phyloP scores from a whole-genome alignment of 371 early-diverging fungal genomes.

The Saksenaea oblongispora region DNA sequence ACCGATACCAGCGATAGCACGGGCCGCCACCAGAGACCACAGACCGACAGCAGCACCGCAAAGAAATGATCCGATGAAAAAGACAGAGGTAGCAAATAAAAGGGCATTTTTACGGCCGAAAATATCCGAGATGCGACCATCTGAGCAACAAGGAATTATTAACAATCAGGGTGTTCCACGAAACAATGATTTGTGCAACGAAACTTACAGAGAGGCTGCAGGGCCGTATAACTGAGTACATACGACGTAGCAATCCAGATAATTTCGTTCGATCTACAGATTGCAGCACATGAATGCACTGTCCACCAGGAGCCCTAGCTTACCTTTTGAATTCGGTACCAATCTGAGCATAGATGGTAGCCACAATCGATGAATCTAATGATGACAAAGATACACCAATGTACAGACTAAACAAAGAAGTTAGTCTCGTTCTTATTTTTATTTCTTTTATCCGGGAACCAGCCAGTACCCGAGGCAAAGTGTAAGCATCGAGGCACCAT shows the following conservation, averaged over 20 bases:
- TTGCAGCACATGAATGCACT: background rate
- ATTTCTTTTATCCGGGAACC: background rate
- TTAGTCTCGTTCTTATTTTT: background rate
- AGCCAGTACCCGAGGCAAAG: slow-evolving; percentile 37
- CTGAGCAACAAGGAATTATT: slow-evolving; percentile 12
- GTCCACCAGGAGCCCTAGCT: background rate
- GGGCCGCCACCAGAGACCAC: slow-evolving; percentile 71
- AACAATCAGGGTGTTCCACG: slow-evolving; percentile 10
- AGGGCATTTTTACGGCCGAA: slow-evolving; percentile 69
- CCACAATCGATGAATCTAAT: slow-evolving; percentile 80
- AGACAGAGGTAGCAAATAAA: slow-evolving; percentile 56
- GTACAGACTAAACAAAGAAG: slow-evolving; percentile 29
- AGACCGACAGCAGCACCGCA: slow-evolving; percentile 61
- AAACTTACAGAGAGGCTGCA: slow-evolving; percentile 75
- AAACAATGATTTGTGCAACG: background rate
- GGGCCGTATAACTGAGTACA: slow-evolving; percentile 72
- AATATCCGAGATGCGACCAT: slow-evolving; percentile 63
- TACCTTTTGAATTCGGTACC: slow-evolving; percentile 70
- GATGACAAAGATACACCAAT: slow-evolving; percentile 66
- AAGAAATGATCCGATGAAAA: slow-evolving; percentile 57
- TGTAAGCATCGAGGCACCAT: slow-evolving; percentile 37
- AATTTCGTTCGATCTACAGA: slow-evolving; percentile 46
- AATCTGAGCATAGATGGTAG: slow-evolving; percentile 79
- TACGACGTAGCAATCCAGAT: slow-evolving; percentile 80
- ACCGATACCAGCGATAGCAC: slow-evolving; percentile 80